Evolutionary conservation across 768 basidiomycete species (phyloP).

Genomic region (Lactifluus subvellereus): DNA sequence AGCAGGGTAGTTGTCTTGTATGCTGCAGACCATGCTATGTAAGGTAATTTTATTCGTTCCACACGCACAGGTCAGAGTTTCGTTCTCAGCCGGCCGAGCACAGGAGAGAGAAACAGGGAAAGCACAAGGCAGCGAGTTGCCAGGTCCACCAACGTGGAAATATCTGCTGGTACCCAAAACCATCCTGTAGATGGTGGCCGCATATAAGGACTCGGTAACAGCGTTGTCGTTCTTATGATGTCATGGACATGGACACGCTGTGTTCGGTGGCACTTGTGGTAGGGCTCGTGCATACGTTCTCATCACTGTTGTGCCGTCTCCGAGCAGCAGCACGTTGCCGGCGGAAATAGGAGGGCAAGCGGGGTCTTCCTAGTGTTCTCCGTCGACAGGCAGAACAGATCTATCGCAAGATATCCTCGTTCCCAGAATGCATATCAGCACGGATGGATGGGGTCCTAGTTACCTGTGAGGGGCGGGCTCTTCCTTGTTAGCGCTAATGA

Average conservation of each 20-base stretch:
- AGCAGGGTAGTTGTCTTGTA: conserved; percentile 85
- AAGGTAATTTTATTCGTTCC: conserved; percentile 75
- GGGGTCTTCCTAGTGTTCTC: conserved; percentile 76
- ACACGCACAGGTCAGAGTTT: background rate
- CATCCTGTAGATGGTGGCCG: conserved; percentile 68
- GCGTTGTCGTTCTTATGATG: conserved; percentile 66
- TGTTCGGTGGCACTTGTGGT: background rate
- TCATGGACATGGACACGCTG: conserved; percentile 12
- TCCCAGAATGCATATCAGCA: background rate
- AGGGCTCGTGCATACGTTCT: conserved; percentile 18
- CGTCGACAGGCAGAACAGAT: conserved; percentile 74
- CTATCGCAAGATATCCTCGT: conserved; percentile 83
- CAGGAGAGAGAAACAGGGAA: conserved; percentile 26
- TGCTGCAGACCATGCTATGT: conserved; percentile 83
- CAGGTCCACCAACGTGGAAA: conserved; percentile 31
- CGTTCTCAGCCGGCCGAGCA: background rate
- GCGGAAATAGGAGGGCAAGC: conserved; percentile 66
- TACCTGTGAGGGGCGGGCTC: conserved; percentile 78
- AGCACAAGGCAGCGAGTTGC: conserved; percentile 55
- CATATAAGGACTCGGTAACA: conserved; percentile 68
- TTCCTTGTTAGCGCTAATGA: conserved; percentile 86
- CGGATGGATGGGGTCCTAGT: conserved; percentile 3
- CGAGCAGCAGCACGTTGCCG: conserved; percentile 37
- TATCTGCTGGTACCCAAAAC: conserved; percentile 39
- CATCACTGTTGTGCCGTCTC: conserved; percentile 22